These are phyloP conservation scores for Austroboletus niveus DNA, from an alignment of 1,284 basidiomycete species.

Conservation along the genomic window DNA sequence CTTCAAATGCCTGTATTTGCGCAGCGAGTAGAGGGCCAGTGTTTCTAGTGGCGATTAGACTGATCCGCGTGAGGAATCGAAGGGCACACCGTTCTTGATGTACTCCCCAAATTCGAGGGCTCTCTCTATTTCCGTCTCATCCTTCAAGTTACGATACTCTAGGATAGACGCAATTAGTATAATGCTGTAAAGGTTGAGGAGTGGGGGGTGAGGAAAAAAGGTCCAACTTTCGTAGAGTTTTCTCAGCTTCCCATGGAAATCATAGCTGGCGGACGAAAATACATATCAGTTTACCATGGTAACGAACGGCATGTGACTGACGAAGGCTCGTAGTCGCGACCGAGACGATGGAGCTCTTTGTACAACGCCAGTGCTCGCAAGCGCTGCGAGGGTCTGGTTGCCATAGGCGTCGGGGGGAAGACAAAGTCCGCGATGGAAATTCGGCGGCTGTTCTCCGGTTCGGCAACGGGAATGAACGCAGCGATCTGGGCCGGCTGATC, in stretches of 20 bases:
- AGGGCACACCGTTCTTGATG: slow-evolving; percentile 77
- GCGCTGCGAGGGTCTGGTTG: slow-evolving; percentile 38
- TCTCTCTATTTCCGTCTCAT: slow-evolving; percentile 73
- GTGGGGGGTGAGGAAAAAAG: neutral
- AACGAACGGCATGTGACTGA: slow-evolving; percentile 38
- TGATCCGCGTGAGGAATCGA: neutral
- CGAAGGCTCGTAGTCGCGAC: slow-evolving; percentile 76
- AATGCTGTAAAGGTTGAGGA: neutral
- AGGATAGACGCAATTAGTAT: slow-evolving; percentile 3
- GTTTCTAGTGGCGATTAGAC: slow-evolving; percentile 57
- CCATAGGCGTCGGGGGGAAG: slow-evolving; percentile 28
- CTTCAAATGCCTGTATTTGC: slow-evolving; percentile 84
- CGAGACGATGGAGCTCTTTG: slow-evolving; percentile 75
- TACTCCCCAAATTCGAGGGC: slow-evolving; percentile 81
- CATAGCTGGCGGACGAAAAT: slow-evolving; percentile 52
- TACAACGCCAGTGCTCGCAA: slow-evolving; percentile 67
- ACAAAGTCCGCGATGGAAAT: slow-evolving; percentile 4
- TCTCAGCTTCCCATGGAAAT: slow-evolving; percentile 70
- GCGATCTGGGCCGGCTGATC: neutral
- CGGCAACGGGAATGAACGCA: neutral
- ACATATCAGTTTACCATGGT: slow-evolving; percentile 9
- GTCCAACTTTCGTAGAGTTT: slow-evolving; percentile 65
- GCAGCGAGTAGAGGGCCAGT: slow-evolving; percentile 78
- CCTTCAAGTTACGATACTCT: slow-evolving; percentile 74
- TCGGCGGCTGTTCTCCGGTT: neutral